These are phyloP conservation scores for Triticum aestivum DNA, from an alignment of 176 grass and related monocot genomes.

Conservation along the genomic window DNA sequence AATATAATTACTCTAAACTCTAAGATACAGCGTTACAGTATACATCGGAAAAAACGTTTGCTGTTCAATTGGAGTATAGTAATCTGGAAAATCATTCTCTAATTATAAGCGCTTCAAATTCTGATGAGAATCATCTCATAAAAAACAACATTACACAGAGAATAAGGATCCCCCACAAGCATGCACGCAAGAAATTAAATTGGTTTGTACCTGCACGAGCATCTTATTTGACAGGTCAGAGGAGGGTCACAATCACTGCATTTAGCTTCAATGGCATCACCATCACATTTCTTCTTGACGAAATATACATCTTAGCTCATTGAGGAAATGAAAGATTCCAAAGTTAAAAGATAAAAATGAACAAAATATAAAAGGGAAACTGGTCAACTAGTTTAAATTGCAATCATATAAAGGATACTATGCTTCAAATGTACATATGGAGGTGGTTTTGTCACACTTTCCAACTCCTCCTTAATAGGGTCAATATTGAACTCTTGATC, in stretches of 20 bases:
- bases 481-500: constrained; percentile 73
- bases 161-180: background rate
- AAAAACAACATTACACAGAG: background rate
- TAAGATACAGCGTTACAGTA: background rate
- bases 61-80: background rate
- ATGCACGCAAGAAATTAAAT: background rate
- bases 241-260: constrained; percentile 58
- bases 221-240: constrained; percentile 70
- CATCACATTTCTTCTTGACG: constrained; percentile 68
- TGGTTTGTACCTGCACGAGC: constrained; percentile 72
- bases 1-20: background rate
- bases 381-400: background rate
- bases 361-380: background rate
- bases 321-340: constrained; percentile 20
- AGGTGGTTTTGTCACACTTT: constrained; percentile 48
- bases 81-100: background rate
- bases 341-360: constrained; percentile 4
- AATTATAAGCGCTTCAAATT: background rate
- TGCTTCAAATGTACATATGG: constrained; percentile 71
- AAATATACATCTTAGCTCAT: constrained; percentile 71
- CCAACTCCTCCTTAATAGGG: constrained; percentile 42
- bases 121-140: background rate
- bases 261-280: constrained; percentile 48
- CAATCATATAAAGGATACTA: constrained; percentile 67
- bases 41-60: background rate